Evolutionary conservation across 352 stramenopile genomes (phyloP), one percentile per base, ranked within the genome.

Genomic region (Pythium volutum): DNA sequence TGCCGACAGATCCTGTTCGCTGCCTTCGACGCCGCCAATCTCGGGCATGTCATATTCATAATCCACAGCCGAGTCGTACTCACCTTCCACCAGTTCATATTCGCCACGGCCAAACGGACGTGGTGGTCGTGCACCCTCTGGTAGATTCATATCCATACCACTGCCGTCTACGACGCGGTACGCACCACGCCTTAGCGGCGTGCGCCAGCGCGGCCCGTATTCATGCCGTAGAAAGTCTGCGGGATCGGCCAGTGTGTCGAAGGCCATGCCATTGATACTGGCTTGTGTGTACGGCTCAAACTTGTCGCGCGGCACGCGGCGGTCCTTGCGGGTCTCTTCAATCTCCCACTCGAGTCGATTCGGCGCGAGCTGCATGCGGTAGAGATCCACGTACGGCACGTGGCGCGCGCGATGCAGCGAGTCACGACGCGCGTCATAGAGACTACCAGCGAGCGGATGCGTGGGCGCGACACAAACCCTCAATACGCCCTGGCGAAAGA

Each of bases 361-460:
- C n/a, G 55, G 29, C 4, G 34, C 43, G 29, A 56, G 55, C 45
- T 66, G 43, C 66, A 77, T 75, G 27, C 59, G 41, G 48, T 75
- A 75, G 27, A 77, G 38, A 26, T 77, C 70, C 12, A 72, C 59
- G 59, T 77, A 77, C 25, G 70, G 70, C 52, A 70, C 66, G 45
- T 67, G 58, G 41, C 49, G 54, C 16, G 49, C 47, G 20, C 49
- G 55, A 0, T 52, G 27, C 12, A 54, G 43, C 22, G 46, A 57
- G 51, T 66, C 36, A 34, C 51, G 49, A 0, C 51, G 41, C 5
- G 49, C 34, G 48, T 74, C 64, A 52, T 68, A 77, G 14, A 77
- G 54, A 16, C 62, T 59, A 1, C 36, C 46, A 9, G 70, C 70
- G 9, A 77, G 56, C 16, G 70, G 70, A 51, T 77, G 70, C 25